A percentile compares a stretch with the other conserved stretches of the same genome.
These are phyloP conservation scores for Sporothrix protearum DNA, from an alignment of 2,329 filamentous ascomycete species.

Conservation along the genomic window DNA sequence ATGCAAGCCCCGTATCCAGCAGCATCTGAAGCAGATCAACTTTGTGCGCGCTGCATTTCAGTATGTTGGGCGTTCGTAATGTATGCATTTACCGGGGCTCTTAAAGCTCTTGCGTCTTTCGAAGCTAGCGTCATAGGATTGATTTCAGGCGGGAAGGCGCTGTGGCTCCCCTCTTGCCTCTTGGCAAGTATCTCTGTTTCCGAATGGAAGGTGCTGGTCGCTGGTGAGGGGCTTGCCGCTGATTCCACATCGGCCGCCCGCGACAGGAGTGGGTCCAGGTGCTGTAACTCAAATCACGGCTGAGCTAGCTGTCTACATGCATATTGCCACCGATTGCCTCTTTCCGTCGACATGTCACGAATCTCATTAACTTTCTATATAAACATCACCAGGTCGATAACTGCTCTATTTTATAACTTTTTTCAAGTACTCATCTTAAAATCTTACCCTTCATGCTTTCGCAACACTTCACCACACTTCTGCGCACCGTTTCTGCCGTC, in stretches of 20 bases:
- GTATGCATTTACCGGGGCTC: conserved; percentile 3
- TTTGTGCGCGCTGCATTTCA: neutral
- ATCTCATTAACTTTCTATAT: conserved; percentile 3
- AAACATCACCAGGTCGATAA: neutral
- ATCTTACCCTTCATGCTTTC: conserved; percentile 46
- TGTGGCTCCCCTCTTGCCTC: no score
- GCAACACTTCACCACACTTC: conserved; percentile 45
- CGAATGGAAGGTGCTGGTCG: neutral
- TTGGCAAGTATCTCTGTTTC: conserved; percentile 9
- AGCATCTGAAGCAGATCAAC: neutral
- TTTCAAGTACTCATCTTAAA: neutral
- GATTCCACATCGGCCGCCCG: conserved; percentile 17
- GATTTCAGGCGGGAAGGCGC: conserved; percentile 5
- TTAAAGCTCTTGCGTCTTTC: neutral
- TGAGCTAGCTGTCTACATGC: conserved; percentile 4
- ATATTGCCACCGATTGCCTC: conserved; percentile 11
- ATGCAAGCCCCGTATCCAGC: neutral
- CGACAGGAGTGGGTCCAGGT: neutral
- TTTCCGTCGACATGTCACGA: neutral
- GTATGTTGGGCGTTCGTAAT: neutral
- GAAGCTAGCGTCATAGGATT: neutral
- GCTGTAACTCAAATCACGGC: conserved; percentile 17
- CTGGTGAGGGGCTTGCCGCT: neutral
- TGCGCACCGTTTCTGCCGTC: conserved; percentile 38
- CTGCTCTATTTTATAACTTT: neutral